phyloP scores from a whole-genome alignment of 78 protist genomes.

The Dictyostelium brefeldianum region DNA sequence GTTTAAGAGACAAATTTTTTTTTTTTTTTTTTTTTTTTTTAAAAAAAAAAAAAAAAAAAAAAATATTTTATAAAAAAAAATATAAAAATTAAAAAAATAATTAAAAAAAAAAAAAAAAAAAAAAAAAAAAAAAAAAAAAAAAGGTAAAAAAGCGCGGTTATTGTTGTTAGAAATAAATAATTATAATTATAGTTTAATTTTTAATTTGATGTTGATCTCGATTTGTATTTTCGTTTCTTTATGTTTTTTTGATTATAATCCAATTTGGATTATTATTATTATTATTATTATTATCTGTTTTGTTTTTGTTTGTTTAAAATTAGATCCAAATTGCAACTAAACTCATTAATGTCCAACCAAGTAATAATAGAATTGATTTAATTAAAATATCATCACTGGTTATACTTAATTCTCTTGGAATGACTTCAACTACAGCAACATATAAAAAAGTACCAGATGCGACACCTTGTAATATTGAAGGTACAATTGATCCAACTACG shows the following conservation, averaged over 20 bases:
- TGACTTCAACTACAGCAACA: slow-evolving; percentile 51
- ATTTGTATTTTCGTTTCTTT: no score
- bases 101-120: no score
- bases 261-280: slow-evolving; percentile 2
- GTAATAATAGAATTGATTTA: slow-evolving; percentile 54
- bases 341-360: slow-evolving; percentile 50
- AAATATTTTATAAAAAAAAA: no score
- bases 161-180: background rate
- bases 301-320: background rate
- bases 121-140: no score
- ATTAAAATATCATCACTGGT: slow-evolving; percentile 22
- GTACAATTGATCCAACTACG: background rate
- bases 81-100: no score
- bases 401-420: slow-evolving; percentile 55
- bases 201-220: background rate
- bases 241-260: background rate
- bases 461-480: slow-evolving; percentile 62
- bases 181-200: no score
- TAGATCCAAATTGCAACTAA: slow-evolving; percentile 66
- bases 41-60: no score
- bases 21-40: background rate
- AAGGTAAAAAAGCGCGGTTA: no score
- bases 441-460: slow-evolving; percentile 76
- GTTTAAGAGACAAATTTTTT: no score
- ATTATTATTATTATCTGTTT: background rate